Conservation (phyloP, 2,329 filamentous ascomycete genomes). For the Fusarium longipes region DNA sequence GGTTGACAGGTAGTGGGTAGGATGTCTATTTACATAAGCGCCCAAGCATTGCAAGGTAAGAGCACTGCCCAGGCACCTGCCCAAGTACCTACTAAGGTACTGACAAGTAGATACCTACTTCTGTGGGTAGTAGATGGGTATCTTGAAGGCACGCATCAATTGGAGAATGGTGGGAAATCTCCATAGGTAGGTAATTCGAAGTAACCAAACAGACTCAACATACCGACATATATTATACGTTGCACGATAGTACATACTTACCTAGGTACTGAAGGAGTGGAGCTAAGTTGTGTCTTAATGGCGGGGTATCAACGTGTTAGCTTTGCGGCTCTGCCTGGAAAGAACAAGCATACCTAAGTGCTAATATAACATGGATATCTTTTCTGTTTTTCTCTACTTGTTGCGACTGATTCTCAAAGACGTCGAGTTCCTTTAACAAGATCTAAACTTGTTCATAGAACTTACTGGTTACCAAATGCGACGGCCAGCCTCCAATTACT, state of each 20-base stretch:
- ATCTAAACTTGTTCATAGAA: neutral
- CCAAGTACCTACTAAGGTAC: too few species aligned
- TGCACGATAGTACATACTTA: too few species aligned
- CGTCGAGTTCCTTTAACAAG: constrained; percentile 2
- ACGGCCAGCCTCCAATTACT: constrained; percentile 13
- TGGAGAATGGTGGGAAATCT: too few species aligned
- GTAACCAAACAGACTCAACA: too few species aligned
- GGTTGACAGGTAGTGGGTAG: constrained; percentile 2
- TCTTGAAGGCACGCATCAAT: too few species aligned
- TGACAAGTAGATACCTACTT: neutral
- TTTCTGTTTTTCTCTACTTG: constrained; percentile 1
- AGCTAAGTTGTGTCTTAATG: neutral
- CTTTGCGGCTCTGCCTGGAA: constrained; percentile 7
- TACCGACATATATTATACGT: too few species aligned
- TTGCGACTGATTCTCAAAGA: neutral
- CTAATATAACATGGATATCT: constrained; percentile 5
- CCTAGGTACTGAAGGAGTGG: too few species aligned
- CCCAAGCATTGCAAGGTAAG: neutral
- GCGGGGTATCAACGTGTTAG: constrained; percentile 6
- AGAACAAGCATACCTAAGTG: too few species aligned
- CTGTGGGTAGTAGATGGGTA: too few species aligned
- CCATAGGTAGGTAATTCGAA: too few species aligned
- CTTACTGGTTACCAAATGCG: constrained; percentile 10
- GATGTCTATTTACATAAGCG: constrained; percentile 12
- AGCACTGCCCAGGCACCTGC: too few species aligned